Evolutionary conservation across 2,329 filamentous ascomycete species (phyloP).

Genomic region (Epichloe uncinata): DNA sequence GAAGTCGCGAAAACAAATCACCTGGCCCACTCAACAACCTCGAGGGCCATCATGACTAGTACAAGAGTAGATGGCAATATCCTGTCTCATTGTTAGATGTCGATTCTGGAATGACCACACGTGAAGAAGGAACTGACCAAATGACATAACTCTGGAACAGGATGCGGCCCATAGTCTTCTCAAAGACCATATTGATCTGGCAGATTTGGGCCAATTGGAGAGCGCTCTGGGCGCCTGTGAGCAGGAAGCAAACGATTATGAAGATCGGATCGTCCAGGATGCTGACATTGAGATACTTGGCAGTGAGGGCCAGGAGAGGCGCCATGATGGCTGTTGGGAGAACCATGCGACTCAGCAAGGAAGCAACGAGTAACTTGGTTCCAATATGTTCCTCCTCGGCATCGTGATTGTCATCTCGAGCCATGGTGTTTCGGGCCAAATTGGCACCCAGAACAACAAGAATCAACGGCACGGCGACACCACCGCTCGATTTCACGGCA

Average conservation of each 20-base stretch:
- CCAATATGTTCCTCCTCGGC: constrained; percentile 56
- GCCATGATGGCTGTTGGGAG: constrained; percentile 87
- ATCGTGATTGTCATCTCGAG: constrained; percentile 48
- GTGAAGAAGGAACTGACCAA: constrained; percentile 45
- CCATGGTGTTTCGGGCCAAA: constrained; percentile 79
- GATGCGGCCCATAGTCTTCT: constrained; percentile 83
- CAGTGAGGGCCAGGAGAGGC: constrained; percentile 70
- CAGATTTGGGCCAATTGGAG: constrained; percentile 95
- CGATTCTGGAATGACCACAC: background rate
- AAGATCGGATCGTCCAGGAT: constrained; percentile 98
- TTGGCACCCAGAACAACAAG: constrained; percentile 92
- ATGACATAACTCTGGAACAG: constrained; percentile 83
- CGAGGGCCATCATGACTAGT: constrained; percentile 80
- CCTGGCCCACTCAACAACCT: constrained; percentile 79
- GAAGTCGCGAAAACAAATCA: constrained; percentile 7
- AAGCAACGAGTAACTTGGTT: constrained; percentile 71
- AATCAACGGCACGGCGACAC: constrained; percentile 89
- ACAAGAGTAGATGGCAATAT: constrained; percentile 88
- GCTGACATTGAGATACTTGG: constrained; percentile 83
- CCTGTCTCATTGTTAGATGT: constrained; percentile 32
- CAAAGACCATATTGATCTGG: constrained; percentile 94
- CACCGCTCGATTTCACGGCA: constrained; percentile 71
- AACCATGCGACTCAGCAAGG: constrained; percentile 80
- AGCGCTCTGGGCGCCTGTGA: constrained; percentile 85
- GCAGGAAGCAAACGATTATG: constrained; percentile 91